Evolutionary conservation across 1,139 yeast genomes (phyloP).

Genomic region (Blastobotrys arbuscula): DNA sequence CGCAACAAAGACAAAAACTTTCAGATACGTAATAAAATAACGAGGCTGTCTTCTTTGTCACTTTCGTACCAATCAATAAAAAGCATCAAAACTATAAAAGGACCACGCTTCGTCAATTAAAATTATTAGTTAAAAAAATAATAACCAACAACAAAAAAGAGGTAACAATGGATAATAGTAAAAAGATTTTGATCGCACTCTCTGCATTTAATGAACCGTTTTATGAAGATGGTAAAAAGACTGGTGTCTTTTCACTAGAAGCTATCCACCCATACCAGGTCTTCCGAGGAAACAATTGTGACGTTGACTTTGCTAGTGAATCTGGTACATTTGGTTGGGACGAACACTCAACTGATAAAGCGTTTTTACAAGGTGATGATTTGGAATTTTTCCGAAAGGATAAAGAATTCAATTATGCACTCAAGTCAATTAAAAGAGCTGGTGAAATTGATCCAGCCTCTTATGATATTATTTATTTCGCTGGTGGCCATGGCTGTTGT

Average conservation of each 20-base stretch:
- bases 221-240: constrained; percentile 49
- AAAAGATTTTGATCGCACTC: constrained; percentile 46
- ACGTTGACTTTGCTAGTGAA: constrained; percentile 53
- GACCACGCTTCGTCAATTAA: too few relatives aligned
- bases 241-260: constrained; percentile 54
- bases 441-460: constrained; percentile 38
- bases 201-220: constrained; percentile 47
- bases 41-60: too few relatives aligned
- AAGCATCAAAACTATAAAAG: too few relatives aligned
- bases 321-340: constrained; percentile 52
- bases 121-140: too few relatives aligned
- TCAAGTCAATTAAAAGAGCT: constrained; percentile 24
- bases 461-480: constrained; percentile 46
- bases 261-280: constrained; percentile 52
- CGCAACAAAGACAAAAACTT: too few relatives aligned
- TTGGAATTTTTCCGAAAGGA: constrained; percentile 34
- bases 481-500: constrained; percentile 62
- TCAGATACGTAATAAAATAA: too few relatives aligned
- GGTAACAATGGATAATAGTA: not conserved
- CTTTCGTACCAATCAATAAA: too few relatives aligned
- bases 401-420: constrained; percentile 39
- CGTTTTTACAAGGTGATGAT: constrained; percentile 44
- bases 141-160: not conserved
- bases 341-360: constrained; percentile 43
- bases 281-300: constrained; percentile 44